Percentiles rank a stretch among this genome's conserved stretches.
Evolutionary conservation across 371 early-diverging fungal genomes (phyloP).

Genomic region (Gilbertella persicaria): DNA sequence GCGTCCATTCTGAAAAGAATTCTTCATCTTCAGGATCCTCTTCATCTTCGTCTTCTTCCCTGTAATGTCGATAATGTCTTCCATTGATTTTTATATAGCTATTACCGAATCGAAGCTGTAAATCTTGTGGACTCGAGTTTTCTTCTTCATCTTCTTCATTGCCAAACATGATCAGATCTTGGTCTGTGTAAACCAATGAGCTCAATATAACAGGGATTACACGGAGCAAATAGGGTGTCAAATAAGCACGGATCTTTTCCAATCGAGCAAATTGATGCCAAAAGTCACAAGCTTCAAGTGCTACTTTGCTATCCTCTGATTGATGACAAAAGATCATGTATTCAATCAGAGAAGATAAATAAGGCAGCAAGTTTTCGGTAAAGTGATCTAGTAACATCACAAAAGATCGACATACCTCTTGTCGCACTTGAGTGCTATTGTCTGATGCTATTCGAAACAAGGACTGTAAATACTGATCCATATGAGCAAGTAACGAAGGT

Average conservation of each 20-base stretch:
- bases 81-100: conserved; percentile 7
- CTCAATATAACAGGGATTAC: conserved; percentile 85
- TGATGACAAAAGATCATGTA: conserved; percentile 92
- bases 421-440: conserved; percentile 70
- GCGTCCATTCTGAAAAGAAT: conserved; percentile 89
- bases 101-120: conserved; percentile 76
- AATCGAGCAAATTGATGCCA: conserved; percentile 92
- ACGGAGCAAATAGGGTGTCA: conserved; percentile 73
- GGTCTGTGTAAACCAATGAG: conserved; percentile 90
- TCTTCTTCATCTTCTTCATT: conserved; percentile 73
- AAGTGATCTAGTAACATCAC: conserved; percentile 81
- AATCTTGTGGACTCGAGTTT: conserved; percentile 79
- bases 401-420: conserved; percentile 87
- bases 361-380: conserved; percentile 77
- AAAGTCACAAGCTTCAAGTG: conserved; percentile 96
- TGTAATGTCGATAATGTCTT: conserved; percentile 37
- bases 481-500: conserved; percentile 60
- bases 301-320: conserved; percentile 78
- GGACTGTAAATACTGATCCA: conserved; percentile 73
- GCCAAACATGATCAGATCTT: conserved; percentile 75
- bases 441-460: conserved; percentile 79
- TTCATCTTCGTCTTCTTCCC: conserved; percentile 82
- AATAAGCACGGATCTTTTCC: conserved; percentile 64
- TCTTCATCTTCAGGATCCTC: conserved; percentile 92
- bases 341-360: conserved; percentile 76